Conservation (phyloP, 768 basidiomycete species). For the Lyophyllum semitale region DNA sequence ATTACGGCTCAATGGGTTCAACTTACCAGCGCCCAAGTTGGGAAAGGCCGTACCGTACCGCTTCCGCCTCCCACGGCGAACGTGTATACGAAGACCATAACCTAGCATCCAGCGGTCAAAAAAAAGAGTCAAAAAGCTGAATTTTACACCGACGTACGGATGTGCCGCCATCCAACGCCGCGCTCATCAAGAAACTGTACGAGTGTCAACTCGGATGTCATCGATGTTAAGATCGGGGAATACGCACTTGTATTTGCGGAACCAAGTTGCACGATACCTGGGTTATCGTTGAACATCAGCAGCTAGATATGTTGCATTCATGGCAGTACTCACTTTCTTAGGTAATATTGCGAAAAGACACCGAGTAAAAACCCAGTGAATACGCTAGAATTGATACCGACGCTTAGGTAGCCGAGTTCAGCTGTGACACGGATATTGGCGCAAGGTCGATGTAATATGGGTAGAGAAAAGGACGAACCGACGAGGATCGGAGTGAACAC, state of each 20-base stretch:
- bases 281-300: background rate
- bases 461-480: constrained; percentile 28
- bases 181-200: constrained; percentile 43
- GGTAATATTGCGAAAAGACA: constrained; percentile 48
- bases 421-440: constrained; percentile 8
- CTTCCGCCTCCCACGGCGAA: constrained; percentile 48
- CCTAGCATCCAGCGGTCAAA: constrained; percentile 22
- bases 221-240: background rate
- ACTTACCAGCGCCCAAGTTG: constrained; percentile 41
- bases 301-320: background rate
- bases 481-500: constrained; percentile 40
- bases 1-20: background rate
- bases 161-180: constrained; percentile 55
- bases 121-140: constrained; percentile 23
- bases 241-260: constrained; percentile 47
- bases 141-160: constrained; percentile 30
- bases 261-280: constrained; percentile 45
- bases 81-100: constrained; percentile 47
- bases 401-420: constrained; percentile 47
- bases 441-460: constrained; percentile 21
- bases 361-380: constrained; percentile 47
- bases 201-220: constrained; percentile 3
- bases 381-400: constrained; percentile 58
- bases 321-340: constrained; percentile 26
- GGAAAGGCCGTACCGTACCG: constrained; percentile 36